phyloP scores from a whole-genome alignment of 2,329 filamentous ascomycete species.

The Pseudopyricularia javanii region DNA sequence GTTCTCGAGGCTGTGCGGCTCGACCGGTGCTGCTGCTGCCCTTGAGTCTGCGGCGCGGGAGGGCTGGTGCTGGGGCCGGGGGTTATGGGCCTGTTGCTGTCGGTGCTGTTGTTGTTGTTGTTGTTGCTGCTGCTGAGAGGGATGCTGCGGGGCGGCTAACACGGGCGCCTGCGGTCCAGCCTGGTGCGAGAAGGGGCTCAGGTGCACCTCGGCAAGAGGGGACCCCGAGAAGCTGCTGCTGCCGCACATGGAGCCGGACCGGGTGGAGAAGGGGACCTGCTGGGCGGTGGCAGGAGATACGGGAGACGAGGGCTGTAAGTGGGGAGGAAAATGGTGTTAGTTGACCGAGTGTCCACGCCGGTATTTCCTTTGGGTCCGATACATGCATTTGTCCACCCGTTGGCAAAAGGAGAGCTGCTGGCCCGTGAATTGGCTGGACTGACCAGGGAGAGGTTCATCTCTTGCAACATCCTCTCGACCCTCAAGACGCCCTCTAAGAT shows the following conservation, averaged over 20 bases:
- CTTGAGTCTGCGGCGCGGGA: background rate
- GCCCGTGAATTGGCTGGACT: constrained; percentile 5
- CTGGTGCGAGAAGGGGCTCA: background rate
- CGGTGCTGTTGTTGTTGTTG: background rate
- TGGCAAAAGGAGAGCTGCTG: no score
- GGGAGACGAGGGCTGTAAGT: background rate
- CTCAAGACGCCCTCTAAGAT: constrained; percentile 36
- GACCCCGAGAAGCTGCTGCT: constrained; percentile 9
- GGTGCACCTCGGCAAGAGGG: constrained; percentile 7
- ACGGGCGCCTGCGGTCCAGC: background rate
- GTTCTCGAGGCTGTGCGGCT: constrained; percentile 24
- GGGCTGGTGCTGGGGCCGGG: background rate
- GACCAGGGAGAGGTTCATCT: constrained; percentile 28
- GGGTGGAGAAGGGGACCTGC: background rate
- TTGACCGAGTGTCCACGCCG: background rate
- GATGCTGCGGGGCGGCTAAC: background rate
- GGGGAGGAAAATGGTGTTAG: background rate
- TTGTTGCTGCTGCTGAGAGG: background rate
- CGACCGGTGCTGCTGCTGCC: background rate
- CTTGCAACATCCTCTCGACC: constrained; percentile 31
- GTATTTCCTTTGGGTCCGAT: background rate
- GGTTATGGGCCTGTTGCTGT: background rate
- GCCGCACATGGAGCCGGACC: constrained; percentile 1
- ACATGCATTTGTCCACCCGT: background rate
- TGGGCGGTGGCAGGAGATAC: constrained; percentile 1